Conservation (phyloP, 805 yeast species). For the Brettanomyces anomalus region DNA sequence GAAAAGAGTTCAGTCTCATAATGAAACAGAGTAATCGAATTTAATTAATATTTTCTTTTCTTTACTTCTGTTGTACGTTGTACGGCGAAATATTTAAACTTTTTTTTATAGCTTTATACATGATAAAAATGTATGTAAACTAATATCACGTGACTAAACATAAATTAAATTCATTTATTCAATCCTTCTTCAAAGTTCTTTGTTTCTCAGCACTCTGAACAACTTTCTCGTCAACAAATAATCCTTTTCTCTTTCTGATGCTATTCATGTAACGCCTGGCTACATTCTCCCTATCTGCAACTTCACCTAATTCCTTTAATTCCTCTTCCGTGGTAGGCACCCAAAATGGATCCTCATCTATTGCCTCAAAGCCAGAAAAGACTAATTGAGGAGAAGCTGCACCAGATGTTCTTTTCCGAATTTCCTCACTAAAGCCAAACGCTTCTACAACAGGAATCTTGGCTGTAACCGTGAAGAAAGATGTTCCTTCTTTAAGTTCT, state of each 20-base stretch:
- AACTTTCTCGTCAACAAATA: conserved; percentile 82
- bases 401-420: conserved; percentile 87
- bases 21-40: neutral
- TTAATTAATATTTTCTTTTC: too few relatives aligned
- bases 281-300: conserved; percentile 77
- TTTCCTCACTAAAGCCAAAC: conserved; percentile 93
- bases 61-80: neutral
- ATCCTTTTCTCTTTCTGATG: conserved; percentile 79
- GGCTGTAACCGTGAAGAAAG: conserved; percentile 83
- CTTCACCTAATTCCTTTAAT: conserved; percentile 87
- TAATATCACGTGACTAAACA: neutral
- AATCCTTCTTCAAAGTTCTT: conserved; percentile 73
- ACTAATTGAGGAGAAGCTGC: conserved; percentile 95
- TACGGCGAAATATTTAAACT: neutral
- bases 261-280: conserved; percentile 81
- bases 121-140: too few relatives aligned
- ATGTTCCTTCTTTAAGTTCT: conserved; percentile 97
- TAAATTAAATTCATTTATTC: neutral
- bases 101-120: neutral
- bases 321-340: conserved; percentile 97
- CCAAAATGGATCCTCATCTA: conserved; percentile 97
- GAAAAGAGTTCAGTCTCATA: neutral
- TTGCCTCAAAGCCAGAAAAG: conserved; percentile 77
- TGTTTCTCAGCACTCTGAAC: conserved; percentile 92
- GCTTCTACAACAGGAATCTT: conserved; percentile 90